Conservation (phyloP, 2,329 filamentous ascomycete species). For the Penicillium sp. region DNA sequence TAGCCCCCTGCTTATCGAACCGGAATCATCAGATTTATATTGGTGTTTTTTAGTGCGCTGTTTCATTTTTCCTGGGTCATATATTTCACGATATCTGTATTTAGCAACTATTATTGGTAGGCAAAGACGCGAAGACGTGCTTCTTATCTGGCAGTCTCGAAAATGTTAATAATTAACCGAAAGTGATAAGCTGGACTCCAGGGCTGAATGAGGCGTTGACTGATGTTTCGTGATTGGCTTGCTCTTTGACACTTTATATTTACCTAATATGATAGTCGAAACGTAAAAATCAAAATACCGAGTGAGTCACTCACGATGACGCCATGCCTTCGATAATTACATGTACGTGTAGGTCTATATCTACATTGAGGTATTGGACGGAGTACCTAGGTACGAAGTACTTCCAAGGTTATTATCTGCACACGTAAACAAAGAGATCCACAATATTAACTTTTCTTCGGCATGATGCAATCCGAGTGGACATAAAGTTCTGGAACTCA, state of each 20-base stretch:
- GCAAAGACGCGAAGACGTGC: neutral
- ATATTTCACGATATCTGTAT: neutral
- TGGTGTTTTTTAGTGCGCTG: neutral
- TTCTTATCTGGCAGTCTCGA: neutral
- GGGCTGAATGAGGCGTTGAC: neutral
- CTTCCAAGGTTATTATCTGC: neutral
- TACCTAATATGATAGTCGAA: neutral
- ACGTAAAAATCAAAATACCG: neutral
- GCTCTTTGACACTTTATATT: neutral
- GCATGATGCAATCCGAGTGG: constrained; percentile 4
- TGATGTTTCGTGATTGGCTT: neutral
- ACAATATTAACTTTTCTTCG: neutral
- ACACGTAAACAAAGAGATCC: neutral
- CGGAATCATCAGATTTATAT: neutral
- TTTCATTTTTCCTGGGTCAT: neutral
- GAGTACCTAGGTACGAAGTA: too few species aligned
- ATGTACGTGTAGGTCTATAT: too few species aligned
- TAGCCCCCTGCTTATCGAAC: neutral
- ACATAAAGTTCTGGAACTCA: constrained; percentile 9
- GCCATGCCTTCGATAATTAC: neutral
- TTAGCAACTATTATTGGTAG: neutral
- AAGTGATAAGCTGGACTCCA: neutral
- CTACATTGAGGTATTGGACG: too few species aligned
- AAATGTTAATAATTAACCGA: neutral
- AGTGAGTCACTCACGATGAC: neutral